Conservation (phyloP, 1,284 basidiomycete genomes). For the Tetrapyrgos nigripes region DNA sequence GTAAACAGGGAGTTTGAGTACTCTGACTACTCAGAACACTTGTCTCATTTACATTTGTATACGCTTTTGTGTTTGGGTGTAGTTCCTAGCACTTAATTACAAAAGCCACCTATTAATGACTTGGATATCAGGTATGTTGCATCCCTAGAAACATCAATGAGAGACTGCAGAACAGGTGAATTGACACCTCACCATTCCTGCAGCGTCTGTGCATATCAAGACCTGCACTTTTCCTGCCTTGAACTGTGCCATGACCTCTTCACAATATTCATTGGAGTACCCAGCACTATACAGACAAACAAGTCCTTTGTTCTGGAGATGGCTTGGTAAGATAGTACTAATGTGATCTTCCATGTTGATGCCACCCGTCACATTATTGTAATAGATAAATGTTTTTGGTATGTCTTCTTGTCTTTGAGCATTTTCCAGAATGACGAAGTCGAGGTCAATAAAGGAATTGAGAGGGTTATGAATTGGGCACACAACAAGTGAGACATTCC, state of each 20-base stretch:
- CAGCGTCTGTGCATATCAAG: conserved; percentile 24
- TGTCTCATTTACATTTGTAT: no score
- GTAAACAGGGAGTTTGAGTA: no score
- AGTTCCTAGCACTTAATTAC: no score
- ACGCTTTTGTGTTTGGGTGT: no score
- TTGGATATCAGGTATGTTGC: conserved; percentile 40
- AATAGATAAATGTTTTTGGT: conserved; percentile 33
- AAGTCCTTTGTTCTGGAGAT: conserved; percentile 24
- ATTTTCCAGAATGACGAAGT: conserved; percentile 38
- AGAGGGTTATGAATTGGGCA: no score
- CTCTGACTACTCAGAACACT: no score
- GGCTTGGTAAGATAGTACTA: conserved; percentile 14
- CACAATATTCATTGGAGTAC: conserved; percentile 22
- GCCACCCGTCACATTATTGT: conserved; percentile 30
- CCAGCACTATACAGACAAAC: conserved; percentile 36
- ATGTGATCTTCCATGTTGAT: conserved; percentile 30
- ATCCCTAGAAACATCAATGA: conserved; percentile 29
- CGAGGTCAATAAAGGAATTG: conserved; percentile 30
- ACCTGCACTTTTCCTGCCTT: conserved; percentile 14
- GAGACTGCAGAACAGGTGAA: neutral
- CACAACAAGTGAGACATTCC: no score
- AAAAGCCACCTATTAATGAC: no score
- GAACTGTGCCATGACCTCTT: conserved; percentile 22
- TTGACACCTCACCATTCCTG: conserved; percentile 23
- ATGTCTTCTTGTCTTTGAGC: conserved; percentile 16